Percentiles rank a stretch among this genome's conserved stretches.
phyloP scores from a whole-genome alignment of 1,284 basidiomycete genomes.

The Chondrostereum purpureum region DNA sequence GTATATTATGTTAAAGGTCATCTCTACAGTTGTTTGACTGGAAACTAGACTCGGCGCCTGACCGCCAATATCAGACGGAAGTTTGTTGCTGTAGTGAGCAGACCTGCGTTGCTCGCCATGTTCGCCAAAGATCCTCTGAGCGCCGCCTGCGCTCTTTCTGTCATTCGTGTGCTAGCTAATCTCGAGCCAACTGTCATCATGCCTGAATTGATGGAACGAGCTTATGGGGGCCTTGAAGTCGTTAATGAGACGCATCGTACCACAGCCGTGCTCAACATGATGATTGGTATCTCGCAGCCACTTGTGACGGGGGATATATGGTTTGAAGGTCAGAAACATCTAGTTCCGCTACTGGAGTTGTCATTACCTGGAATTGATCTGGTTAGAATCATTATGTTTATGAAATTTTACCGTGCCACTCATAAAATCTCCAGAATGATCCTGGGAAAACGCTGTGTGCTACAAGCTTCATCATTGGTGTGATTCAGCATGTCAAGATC shows the following conservation, averaged over 20 bases:
- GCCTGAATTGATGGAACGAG: constrained; percentile 89
- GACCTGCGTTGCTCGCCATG: constrained; percentile 89
- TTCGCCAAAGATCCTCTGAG: constrained; percentile 83
- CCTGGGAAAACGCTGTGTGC: constrained; percentile 86
- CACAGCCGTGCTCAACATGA: constrained; percentile 83
- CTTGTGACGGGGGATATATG: constrained; percentile 76
- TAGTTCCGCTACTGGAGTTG: constrained; percentile 85
- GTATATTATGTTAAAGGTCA: background rate
- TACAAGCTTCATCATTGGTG: constrained; percentile 73
- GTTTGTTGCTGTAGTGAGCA: constrained; percentile 80
- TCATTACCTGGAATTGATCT: constrained; percentile 90
- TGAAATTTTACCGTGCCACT: constrained; percentile 5
- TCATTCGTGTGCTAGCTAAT: constrained; percentile 68
- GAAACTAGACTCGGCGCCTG: constrained; percentile 58
- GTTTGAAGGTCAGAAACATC: constrained; percentile 82
- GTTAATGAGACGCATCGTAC: constrained; percentile 95
- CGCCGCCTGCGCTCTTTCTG: constrained; percentile 62
- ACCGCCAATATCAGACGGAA: constrained; percentile 79
- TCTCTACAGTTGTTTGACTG: constrained; percentile 4
- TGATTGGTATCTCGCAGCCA: constrained; percentile 77
- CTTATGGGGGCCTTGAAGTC: constrained; percentile 86
- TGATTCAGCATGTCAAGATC: constrained; percentile 77
- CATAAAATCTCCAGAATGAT: constrained; percentile 61
- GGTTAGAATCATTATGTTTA: constrained; percentile 31
- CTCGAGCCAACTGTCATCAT: constrained; percentile 87